Evolutionary conservation across 2,329 filamentous ascomycete species (phyloP).

Genomic region (Monilinia laxa): DNA sequence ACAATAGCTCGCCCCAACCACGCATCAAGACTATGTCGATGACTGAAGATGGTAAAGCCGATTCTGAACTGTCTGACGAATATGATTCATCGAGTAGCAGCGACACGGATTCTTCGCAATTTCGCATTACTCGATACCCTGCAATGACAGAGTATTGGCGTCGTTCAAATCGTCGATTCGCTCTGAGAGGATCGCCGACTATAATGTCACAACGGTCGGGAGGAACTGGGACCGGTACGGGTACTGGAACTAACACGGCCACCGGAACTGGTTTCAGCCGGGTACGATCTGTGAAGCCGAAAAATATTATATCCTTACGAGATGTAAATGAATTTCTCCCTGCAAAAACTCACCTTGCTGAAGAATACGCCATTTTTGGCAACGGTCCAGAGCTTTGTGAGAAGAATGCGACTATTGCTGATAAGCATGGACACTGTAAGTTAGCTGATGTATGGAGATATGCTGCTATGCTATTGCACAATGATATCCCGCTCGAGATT

Average conservation of each 20-base stretch:
- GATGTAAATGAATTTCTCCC: conserved; percentile 71
- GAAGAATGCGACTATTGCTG: conserved; percentile 78
- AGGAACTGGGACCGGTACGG: conserved; percentile 39
- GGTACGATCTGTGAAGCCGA: conserved; percentile 44
- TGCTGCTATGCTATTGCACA: conserved; percentile 71
- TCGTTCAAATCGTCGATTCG: conserved; percentile 32
- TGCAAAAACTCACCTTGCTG: conserved; percentile 72
- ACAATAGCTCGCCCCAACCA: conserved; percentile 48
- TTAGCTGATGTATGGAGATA: conserved; percentile 83
- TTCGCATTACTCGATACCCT: conserved; percentile 36
- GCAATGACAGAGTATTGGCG: conserved; percentile 37
- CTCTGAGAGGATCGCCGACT: conserved; percentile 37
- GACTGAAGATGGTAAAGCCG: conserved; percentile 41
- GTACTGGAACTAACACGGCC: conserved; percentile 58
- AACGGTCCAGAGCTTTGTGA: conserved; percentile 77
- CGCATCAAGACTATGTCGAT: conserved; percentile 42
- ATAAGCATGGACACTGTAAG: conserved; percentile 67
- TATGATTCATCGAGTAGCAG: conserved; percentile 38
- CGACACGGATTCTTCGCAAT: conserved; percentile 41
- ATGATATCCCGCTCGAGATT: conserved; percentile 70
- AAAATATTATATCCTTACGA: conserved; percentile 73
- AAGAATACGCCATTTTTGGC: conserved; percentile 80
- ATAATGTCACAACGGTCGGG: conserved; percentile 39
- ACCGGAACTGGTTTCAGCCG: conserved; percentile 42
- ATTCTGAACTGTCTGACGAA: conserved; percentile 43